Evolutionary conservation across 2,329 filamentous ascomycete genomes (phyloP), one percentile per base, ranked within the genome.

Genomic region (Neopestalotiopsis clavispora): DNA sequence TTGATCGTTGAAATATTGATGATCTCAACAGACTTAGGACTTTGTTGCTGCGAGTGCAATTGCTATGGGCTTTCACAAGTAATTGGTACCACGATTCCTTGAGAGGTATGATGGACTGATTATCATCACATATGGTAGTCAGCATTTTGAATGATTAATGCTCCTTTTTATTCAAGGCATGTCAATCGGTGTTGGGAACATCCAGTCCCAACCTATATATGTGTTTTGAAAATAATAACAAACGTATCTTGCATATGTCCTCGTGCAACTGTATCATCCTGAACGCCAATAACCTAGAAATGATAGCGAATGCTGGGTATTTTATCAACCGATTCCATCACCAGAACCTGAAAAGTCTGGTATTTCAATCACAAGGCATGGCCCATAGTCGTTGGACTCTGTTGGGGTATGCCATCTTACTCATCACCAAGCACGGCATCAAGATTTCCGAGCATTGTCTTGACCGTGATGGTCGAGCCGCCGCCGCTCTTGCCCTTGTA

Each of bases 401-500:
- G 28, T 6, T 2, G 1, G 32, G 12, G 30, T 64, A n/a, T 64
- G 40, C 30, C 34, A 12, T 49, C 38, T 28, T 64, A 66, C 56
- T 67, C 65, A 17, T 72, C 71, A 6, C 77, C 78, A 42, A 80
- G 72, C 2, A 74, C 9, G 7, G 75, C 72, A 42, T 76, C 71
- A 65, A 80, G 17, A 49, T 66, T 71, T 9, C 79, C 79, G n/a
- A 73, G 73, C 40, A 83, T 70, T 5, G 75, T 78, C 7, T 75
- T 69, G 10, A 80, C 72, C 10, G 73, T 69, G 2, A 83, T 71
- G 1, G 71, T 73, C 23, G 82, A 84, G 52, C 20, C 78, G 6
- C 69, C 63, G 1, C 74, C 76, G 17, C 76, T 79, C 1, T 75
- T 72, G 4, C 85, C 85, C 79, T 86, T 86, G 69, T 72, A 75